These are phyloP conservation scores for Wickerhamiella allomyrinae DNA, from an alignment of 805 yeast genomes.

Conservation along the genomic window DNA sequence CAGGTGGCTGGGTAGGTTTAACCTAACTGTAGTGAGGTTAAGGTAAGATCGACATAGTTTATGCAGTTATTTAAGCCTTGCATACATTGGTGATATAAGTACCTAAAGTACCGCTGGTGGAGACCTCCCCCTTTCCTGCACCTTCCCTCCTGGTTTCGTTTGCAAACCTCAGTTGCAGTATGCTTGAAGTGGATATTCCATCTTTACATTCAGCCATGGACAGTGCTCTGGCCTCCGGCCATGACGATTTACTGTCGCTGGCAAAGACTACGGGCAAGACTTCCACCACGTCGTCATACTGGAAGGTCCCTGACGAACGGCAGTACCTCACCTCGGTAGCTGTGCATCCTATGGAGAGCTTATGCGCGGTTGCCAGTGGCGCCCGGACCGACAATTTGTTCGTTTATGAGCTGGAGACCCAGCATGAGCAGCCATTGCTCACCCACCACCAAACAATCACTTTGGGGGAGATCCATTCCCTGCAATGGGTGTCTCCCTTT, in stretches of 20 bases:
- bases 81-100: too few species aligned
- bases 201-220: background rate
- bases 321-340: slow-evolving; percentile 26
- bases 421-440: slow-evolving; percentile 24
- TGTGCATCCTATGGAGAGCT: slow-evolving; percentile 25
- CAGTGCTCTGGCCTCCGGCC: background rate
- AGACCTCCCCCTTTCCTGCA: too few species aligned
- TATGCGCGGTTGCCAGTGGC: slow-evolving; percentile 45
- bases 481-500: slow-evolving; percentile 29
- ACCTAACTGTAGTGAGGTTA: background rate
- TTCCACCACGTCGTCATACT: slow-evolving; percentile 18
- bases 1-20: background rate
- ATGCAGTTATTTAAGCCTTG: background rate
- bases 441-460: slow-evolving; percentile 47
- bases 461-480: slow-evolving; percentile 37
- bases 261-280: background rate
- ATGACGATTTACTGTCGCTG: background rate
- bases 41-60: background rate
- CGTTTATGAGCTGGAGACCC: slow-evolving; percentile 35
- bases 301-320: slow-evolving; percentile 27
- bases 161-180: background rate
- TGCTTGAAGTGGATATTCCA: background rate
- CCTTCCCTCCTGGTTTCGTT: background rate
- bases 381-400: slow-evolving; percentile 33
- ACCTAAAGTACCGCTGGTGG: too few species aligned